phyloP scores from a whole-genome alignment of 2,329 filamentous ascomycete species.

The Talaromyces pinophilus region DNA sequence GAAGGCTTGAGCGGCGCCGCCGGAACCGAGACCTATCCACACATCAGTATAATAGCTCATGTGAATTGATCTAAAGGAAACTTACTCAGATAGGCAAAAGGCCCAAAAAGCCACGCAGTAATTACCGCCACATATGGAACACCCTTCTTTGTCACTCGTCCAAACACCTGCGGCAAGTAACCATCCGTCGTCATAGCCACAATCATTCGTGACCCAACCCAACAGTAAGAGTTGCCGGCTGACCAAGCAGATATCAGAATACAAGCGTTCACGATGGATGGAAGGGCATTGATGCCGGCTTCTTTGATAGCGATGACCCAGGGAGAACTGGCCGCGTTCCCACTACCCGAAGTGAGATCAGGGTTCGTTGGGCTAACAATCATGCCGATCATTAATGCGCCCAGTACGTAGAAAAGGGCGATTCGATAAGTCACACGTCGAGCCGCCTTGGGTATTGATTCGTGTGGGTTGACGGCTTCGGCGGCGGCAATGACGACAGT shows the following conservation, averaged over 20 bases:
- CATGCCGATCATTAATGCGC: slow-evolving; percentile 27
- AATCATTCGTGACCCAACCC: slow-evolving; percentile 21
- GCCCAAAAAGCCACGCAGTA: slow-evolving; percentile 51
- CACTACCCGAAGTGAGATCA: slow-evolving; percentile 29
- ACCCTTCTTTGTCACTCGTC: slow-evolving; percentile 54
- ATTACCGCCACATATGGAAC: slow-evolving; percentile 61
- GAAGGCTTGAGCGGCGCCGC: slow-evolving; percentile 41
- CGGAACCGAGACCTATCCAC: slow-evolving; percentile 34
- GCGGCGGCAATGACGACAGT: slow-evolving; percentile 44
- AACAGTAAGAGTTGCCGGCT: slow-evolving; percentile 39
- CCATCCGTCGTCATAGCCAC: slow-evolving; percentile 55
- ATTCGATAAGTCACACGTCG: slow-evolving; percentile 45
- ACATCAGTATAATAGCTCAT: too few relatives aligned
- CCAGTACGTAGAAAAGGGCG: slow-evolving; percentile 38
- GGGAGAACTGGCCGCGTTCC: slow-evolving; percentile 38
- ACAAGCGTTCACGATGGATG: slow-evolving; percentile 38
- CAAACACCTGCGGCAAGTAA: slow-evolving; percentile 60
- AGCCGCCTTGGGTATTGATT: slow-evolving; percentile 44
- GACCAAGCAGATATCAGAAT: slow-evolving; percentile 45
- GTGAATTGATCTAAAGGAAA: too few relatives aligned
- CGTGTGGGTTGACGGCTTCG: slow-evolving; percentile 43
- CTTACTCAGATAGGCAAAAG: slow-evolving; percentile 42
- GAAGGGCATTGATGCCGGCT: slow-evolving; percentile 38
- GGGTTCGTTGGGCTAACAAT: slow-evolving; percentile 29
- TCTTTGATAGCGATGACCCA: slow-evolving; percentile 40